Base-by-base conservation (phyloP, 306 rosid genomes). In the Prunus kanzakura region DNA sequence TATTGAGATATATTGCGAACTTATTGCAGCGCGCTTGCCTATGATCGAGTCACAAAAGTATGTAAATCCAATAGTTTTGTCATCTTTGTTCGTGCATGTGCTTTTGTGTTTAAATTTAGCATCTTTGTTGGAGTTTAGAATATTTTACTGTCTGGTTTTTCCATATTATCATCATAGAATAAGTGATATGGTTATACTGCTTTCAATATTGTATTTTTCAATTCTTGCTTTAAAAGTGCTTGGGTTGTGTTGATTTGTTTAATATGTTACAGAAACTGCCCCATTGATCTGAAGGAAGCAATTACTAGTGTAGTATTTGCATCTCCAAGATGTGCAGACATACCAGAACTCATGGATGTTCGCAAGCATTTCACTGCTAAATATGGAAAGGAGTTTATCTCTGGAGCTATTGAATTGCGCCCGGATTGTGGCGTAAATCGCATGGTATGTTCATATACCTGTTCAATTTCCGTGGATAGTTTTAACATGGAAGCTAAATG, bases 401-500 rank as follows among this genome's bases (percentile, higher is more conserved):
- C 92, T 70, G 89, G 96, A 5, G 98, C 98, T 76, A 47, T 83
- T 47, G 99, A 96, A 64, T 68, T 92, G 81, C 99, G 98, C 54
- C 98, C 99, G 11, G 96, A 96, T 72, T 92, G 98, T 83, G 98
- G 99, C 29, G 99, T 92, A 57, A 87, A 86, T 83, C 97, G 97
- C 74, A 72, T 91, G 99, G 99, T 86, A 82, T 79, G 88, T 85
- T 78, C 82, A 60, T 69, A 10, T 13, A 19, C 55, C 10, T 4
- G 74, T 86, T 47, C 76, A 49, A 67, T 61, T 67, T 58, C 66
- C 30, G 9, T 35, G 47, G 61, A 73, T 73, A 62, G 46, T 56
- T 72, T 68, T 70, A 3, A 61, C 19, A 6, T 81, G 20, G 32
- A 63, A 47, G 19, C 43, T 66, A 61, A 23, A 61, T 2, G 20